Base-by-base conservation (phyloP, 257 asterid genomes). In the Hygrophila difformis region DNA sequence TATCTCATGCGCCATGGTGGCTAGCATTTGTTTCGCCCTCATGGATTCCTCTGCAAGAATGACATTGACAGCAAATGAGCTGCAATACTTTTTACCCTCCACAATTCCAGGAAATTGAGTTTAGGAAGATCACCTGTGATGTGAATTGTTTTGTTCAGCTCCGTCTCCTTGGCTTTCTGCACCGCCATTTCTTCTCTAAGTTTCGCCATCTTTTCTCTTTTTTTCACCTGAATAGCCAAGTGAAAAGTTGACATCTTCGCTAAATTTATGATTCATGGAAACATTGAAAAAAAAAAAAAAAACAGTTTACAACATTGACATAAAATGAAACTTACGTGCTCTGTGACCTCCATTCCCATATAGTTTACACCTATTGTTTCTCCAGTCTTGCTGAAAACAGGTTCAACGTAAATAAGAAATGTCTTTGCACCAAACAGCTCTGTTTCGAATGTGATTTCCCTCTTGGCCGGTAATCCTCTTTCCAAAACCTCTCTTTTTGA, bases 1-100 rank as follows among this genome's bases (percentile, higher is more conserved):
- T 72, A 87, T 87, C 82, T 87, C 96, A 44, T 87, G 96, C 31
- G 96, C 82, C 96, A 87, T 87, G 12, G 96, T 87, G 26, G 96
- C 96, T 26, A 87, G 77, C 96, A 87, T 87, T 70, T 87, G 94
- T 43, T 87, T 87, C 19, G 94, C 96, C 28, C 96, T 66, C 94
- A 87, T 87, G 2, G 93, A 79, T 66, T 87, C 94, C 96, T 87
- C 94, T 79, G 81, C 53, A 43, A 34, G 44, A 57, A 33, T 4
- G 34, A 13, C 8, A 38, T 13, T 13, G 19, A 22, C 31, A 26
- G 14, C 16, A 15, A 40, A 44, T 62, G 33, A 53, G 48, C 31
- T n/a, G n/a, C n/a, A n/a, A n/a, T n/a, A n/a, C n/a, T n/a, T n/a
- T n/a, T n/a, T n/a, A n/a, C n/a, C n/a, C n/a, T n/a, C n/a, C n/a